Evolutionary conservation across 768 basidiomycete genomes (phyloP).

Genomic region (Suillus discolor): DNA sequence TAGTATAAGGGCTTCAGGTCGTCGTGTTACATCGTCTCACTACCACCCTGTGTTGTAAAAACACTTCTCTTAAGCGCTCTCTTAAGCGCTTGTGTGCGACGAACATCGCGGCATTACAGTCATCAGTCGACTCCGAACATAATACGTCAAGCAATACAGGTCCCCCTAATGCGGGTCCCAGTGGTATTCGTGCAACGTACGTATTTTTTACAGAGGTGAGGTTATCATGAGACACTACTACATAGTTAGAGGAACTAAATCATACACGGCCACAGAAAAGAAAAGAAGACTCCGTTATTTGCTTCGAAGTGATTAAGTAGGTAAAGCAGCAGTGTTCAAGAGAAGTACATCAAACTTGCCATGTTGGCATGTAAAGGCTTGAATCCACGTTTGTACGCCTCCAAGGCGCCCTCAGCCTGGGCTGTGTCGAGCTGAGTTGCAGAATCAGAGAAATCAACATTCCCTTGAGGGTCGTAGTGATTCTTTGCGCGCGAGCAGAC

Average conservation of each 20-base stretch:
- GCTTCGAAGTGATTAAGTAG: background rate
- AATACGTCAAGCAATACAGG: background rate
- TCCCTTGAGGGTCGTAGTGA: slow-evolving; percentile 69
- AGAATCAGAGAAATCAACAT: slow-evolving; percentile 60
- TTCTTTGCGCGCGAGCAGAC: slow-evolving; percentile 79
- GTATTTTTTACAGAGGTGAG: background rate
- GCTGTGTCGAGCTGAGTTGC: slow-evolving; percentile 49
- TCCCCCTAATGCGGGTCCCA: no score
- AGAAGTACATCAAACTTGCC: slow-evolving; percentile 62
- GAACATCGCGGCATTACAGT: background rate
- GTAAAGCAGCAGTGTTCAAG: slow-evolving; percentile 24
- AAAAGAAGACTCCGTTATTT: background rate
- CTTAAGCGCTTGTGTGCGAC: background rate
- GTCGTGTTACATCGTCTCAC: background rate
- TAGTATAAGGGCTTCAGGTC: background rate
- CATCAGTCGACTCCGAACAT: background rate
- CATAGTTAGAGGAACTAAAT: background rate
- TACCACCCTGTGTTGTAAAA: background rate
- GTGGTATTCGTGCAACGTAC: background rate
- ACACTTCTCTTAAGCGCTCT: background rate
- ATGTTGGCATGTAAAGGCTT: slow-evolving; percentile 56
- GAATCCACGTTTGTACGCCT: slow-evolving; percentile 55
- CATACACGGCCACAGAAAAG: background rate
- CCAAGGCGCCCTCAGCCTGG: slow-evolving; percentile 43
- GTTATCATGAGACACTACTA: background rate